Percentiles rank a stretch among this genome's conserved stretches.
Evolutionary conservation across 2,329 filamentous ascomycete genomes (phyloP).

Genomic region (Ophidiomyces ophidiicola): DNA sequence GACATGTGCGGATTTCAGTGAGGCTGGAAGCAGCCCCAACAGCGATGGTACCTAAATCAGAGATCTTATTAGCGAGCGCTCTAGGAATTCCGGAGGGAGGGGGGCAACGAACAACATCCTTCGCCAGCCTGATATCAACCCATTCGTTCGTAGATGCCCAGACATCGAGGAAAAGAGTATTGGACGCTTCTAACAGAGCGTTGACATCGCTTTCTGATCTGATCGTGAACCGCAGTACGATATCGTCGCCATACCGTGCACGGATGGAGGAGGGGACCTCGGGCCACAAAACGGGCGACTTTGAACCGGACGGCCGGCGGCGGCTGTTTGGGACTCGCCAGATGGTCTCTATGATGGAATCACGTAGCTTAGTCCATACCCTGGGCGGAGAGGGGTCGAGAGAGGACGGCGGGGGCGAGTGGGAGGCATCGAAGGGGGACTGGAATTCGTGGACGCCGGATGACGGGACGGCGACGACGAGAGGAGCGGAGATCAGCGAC

Average conservation of each 20-base stretch:
- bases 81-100: conserved; percentile 2
- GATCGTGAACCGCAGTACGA: conserved; percentile 79
- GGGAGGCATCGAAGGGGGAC: conserved; percentile 16
- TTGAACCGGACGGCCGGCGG: conserved; percentile 16
- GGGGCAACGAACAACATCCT: conserved; percentile 49
- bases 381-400: conserved; percentile 20
- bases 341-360: conserved; percentile 34
- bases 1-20: conserved; percentile 58
- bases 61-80: conserved; percentile 7
- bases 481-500: conserved; percentile 5
- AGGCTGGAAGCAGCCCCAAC: conserved; percentile 62
- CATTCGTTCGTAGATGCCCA: conserved; percentile 75
- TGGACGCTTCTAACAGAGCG: conserved; percentile 59
- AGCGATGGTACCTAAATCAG: conserved; percentile 51
- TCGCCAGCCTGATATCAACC: conserved; percentile 70
- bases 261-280: conserved; percentile 29
- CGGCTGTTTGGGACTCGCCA: conserved; percentile 28
- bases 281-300: conserved; percentile 14
- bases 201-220: conserved; percentile 54
- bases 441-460: conserved; percentile 7
- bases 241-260: conserved; percentile 58
- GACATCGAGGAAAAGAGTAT: conserved; percentile 71
- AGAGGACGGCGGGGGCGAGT: conserved; percentile 23
- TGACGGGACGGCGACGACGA: conserved; percentile 11
- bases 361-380: conserved; percentile 30